These are phyloP conservation scores for Penicillium crustosum DNA, from an alignment of 2,329 filamentous ascomycete genomes.

Conservation along the genomic window DNA sequence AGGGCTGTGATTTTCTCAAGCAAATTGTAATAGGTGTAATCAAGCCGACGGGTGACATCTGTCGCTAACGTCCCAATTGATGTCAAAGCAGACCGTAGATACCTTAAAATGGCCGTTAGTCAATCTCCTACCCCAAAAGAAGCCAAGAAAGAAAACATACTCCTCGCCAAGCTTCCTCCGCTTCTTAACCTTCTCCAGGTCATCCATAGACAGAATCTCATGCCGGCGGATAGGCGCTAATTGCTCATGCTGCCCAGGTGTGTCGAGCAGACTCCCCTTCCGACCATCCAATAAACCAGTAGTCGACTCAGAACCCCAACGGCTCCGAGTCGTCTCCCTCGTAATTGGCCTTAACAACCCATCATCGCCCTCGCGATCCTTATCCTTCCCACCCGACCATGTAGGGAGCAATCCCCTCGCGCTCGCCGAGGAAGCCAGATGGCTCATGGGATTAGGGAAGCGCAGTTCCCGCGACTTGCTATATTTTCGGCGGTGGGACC, in stretches of 20 bases:
- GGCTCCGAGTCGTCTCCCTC: constrained; percentile 33
- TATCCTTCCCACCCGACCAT: constrained; percentile 31
- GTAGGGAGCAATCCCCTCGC: constrained; percentile 35
- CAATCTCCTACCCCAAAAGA: neutral
- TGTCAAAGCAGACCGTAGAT: constrained; percentile 36
- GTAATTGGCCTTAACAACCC: constrained; percentile 33
- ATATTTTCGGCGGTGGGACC: constrained; percentile 28
- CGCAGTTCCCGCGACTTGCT: constrained; percentile 35
- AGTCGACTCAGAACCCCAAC: constrained; percentile 37
- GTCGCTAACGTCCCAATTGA: constrained; percentile 41
- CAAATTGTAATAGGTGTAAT: constrained; percentile 51
- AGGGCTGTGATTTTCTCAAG: constrained; percentile 46
- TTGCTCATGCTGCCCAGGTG: constrained; percentile 25
- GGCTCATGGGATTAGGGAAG: constrained; percentile 36
- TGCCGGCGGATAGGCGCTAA: constrained; percentile 29
- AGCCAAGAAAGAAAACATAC: constrained; percentile 51
- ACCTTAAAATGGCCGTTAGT: constrained; percentile 18
- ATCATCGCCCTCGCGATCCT: constrained; percentile 33
- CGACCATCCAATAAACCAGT: constrained; percentile 26
- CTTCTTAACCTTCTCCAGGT: constrained; percentile 48
- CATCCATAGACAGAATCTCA: constrained; percentile 35
- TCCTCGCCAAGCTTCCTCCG: constrained; percentile 75
- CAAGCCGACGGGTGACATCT: constrained; percentile 47
- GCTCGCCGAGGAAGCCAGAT: constrained; percentile 32
- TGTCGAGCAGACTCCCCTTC: constrained; percentile 32